These are phyloP conservation scores for Cladosporium sp. DNA, from an alignment of 2,329 filamentous ascomycete genomes.

Conservation along the genomic window DNA sequence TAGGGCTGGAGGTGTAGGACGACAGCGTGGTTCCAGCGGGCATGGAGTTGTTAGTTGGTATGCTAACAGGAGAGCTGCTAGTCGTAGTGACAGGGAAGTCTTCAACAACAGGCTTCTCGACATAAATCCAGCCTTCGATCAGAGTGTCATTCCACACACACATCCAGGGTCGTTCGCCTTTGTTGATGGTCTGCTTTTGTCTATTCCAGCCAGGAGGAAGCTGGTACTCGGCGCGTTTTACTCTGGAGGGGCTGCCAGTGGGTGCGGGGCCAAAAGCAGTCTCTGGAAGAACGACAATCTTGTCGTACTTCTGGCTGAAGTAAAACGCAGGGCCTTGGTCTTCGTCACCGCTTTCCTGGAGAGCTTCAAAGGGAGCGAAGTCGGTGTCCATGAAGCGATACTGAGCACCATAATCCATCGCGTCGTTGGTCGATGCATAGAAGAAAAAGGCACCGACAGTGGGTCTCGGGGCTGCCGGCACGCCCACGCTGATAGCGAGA, in stretches of 20 bases:
- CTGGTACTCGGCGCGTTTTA: slow-evolving; percentile 7
- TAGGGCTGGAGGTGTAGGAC: slow-evolving; percentile 7
- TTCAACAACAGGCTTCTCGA: slow-evolving; percentile 44
- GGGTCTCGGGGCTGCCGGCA: slow-evolving; percentile 15
- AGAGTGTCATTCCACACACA: slow-evolving; percentile 64
- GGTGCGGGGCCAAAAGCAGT: slow-evolving; percentile 26
- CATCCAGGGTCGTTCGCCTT: slow-evolving; percentile 61
- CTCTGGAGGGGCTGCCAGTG: neutral
- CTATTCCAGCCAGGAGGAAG: slow-evolving; percentile 22
- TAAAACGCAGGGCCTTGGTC: slow-evolving; percentile 57
- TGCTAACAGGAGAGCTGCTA: slow-evolving; percentile 9
- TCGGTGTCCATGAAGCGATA: slow-evolving; percentile 39
- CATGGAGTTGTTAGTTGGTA: slow-evolving; percentile 9
- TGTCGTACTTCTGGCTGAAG: slow-evolving; percentile 58
- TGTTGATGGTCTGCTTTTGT: slow-evolving; percentile 39
- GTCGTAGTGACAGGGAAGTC: slow-evolving; percentile 7
- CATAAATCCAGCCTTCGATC: slow-evolving; percentile 62
- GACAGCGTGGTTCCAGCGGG: neutral
- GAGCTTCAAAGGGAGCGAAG: slow-evolving; percentile 44
- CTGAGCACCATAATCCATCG: slow-evolving; percentile 56
- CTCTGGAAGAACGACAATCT: slow-evolving; percentile 51
- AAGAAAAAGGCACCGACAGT: slow-evolving; percentile 26
- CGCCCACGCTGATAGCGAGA: slow-evolving; percentile 25
- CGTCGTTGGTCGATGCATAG: slow-evolving; percentile 20
- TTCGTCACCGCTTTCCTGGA: slow-evolving; percentile 51